Base-by-base conservation (phyloP, 805 yeast genomes). In the Cyberlindnera mycetangii region DNA sequence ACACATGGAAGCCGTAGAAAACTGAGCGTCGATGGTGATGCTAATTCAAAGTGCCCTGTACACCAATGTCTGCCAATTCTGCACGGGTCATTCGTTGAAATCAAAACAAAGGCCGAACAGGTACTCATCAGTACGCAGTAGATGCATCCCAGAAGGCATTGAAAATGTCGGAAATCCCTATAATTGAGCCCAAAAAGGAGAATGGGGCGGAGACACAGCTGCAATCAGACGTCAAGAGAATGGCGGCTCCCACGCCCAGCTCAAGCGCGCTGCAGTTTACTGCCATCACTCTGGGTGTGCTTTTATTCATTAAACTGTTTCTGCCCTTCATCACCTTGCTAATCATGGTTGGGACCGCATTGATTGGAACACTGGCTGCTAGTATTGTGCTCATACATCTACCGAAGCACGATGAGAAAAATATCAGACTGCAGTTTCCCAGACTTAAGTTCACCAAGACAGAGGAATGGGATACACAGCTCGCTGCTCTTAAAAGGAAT, bases 381-480 rank as follows among this genome's bases (percentile, higher is more conserved):
- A 43, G 45, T 1, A 30, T 50, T 1, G 34, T 42, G 8, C 4
- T 44, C 2, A 31, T 55, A 0, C 15, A 37, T 8, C 35, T 45
- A 5, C 48, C 54, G 17, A 50, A 41, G 38, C 35, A 42, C 21
- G 49, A 45, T 1, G 45, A 33, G 3, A 21, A 4, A 3, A 37
- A 30, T 4, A 15, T 51, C 1, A 38, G 53, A 5, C 3, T 30
- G 1, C 43, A 42, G 35, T 54, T 59, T 36, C 60, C 60, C 12
- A 47, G 58, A 28, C 33, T 65, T 22, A 37, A 39, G 16, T 66
- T 65, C 54, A 61, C 67, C 0, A 45, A 42, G 15, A 28, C 39
- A 1, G 52, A 48, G 1, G 59, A 60, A 31, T 71, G 75, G 76
- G 31, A 24, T 2, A 36, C 35, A 1, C 65, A 65, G 34, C 10